Percentiles rank a stretch among this genome's conserved stretches.
Conservation (phyloP, 2,329 filamentous ascomycete species). For the Cladosporium sp. region DNA sequence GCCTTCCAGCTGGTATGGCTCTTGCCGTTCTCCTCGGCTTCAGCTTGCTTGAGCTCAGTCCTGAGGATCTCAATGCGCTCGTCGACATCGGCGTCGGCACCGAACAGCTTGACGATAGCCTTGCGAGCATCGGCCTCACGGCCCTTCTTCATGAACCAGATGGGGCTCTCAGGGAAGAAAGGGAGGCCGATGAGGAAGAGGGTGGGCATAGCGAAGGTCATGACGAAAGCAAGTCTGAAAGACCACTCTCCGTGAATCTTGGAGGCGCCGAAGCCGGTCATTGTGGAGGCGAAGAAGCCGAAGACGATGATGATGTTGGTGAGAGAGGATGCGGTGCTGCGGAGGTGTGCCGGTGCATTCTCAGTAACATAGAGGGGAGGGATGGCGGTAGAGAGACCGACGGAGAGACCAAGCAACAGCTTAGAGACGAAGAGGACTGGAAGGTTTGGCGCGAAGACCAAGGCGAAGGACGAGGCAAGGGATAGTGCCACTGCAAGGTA, state of each 20-base stretch:
- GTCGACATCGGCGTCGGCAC: slow-evolving; percentile 25
- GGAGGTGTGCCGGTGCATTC: slow-evolving; percentile 29
- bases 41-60: slow-evolving; percentile 27
- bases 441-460: slow-evolving; percentile 34
- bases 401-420: slow-evolving; percentile 28
- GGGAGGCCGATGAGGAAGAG: slow-evolving; percentile 28
- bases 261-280: slow-evolving; percentile 30
- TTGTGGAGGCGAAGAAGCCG: slow-evolving; percentile 30
- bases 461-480: slow-evolving; percentile 28
- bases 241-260: slow-evolving; percentile 30
- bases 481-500: slow-evolving; percentile 27
- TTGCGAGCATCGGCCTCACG: slow-evolving; percentile 60
- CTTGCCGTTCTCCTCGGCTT: slow-evolving; percentile 24
- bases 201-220: slow-evolving; percentile 30
- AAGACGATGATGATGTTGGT: slow-evolving; percentile 32
- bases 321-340: slow-evolving; percentile 29
- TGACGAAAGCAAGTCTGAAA: slow-evolving; percentile 29
- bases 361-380: slow-evolving; percentile 32
- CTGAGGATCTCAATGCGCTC: slow-evolving; percentile 25
- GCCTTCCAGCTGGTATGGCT: slow-evolving; percentile 31
- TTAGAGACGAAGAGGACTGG: slow-evolving; percentile 33
- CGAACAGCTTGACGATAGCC: slow-evolving; percentile 28
- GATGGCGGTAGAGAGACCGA: slow-evolving; percentile 29
- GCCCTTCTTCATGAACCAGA: slow-evolving; percentile 76
- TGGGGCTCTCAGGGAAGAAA: slow-evolving; percentile 78